phyloP scores from a whole-genome alignment of 2,329 filamentous ascomycete genomes.

The Sporothrix variecibatus region DNA sequence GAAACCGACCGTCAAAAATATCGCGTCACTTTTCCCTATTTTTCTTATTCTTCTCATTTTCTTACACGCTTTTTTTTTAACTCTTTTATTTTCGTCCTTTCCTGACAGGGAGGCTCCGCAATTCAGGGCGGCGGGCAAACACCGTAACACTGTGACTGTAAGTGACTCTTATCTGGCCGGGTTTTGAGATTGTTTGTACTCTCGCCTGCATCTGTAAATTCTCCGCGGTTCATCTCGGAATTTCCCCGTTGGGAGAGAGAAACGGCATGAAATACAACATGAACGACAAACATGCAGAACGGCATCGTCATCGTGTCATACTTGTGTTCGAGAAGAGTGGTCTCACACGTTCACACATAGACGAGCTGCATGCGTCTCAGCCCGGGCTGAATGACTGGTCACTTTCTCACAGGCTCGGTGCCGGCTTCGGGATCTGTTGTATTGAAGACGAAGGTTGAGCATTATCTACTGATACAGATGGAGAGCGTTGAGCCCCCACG shows the following conservation, averaged over 20 bases:
- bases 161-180: constrained; percentile 3
- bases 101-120: neutral
- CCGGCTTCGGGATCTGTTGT: constrained; percentile 8
- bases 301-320: neutral
- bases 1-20: neutral
- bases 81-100: neutral
- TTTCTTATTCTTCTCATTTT: neutral
- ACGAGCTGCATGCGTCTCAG: neutral
- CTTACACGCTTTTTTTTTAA: neutral
- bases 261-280: constrained; percentile 6
- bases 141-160: neutral
- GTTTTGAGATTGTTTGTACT: neutral
- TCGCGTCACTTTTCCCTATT: neutral
- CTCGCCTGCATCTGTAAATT: neutral
- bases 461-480: neutral
- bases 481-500: neutral
- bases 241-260: neutral
- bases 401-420: neutral
- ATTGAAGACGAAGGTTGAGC: neutral
- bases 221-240: neutral
- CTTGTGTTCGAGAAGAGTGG: neutral
- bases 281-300: neutral
- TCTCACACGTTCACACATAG: neutral
- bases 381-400: neutral
- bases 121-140: neutral